These are phyloP conservation scores for Fusarium virguliforme DNA, from an alignment of 2,329 filamentous ascomycete species.

Conservation along the genomic window DNA sequence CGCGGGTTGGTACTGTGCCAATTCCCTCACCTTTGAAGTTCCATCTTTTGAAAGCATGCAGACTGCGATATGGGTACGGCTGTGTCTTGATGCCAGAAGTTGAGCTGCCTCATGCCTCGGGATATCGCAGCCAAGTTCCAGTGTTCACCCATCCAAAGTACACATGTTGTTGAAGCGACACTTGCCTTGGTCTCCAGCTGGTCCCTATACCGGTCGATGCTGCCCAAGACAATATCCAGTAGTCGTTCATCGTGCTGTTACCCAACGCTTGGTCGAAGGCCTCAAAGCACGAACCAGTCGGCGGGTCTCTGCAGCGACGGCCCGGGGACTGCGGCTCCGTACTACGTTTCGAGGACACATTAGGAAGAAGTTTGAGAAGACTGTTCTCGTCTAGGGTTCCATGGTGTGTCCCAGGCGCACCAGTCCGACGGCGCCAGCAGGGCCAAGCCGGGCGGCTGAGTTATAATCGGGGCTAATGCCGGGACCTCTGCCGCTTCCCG, in stretches of 20 bases:
- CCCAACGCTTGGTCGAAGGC: not conserved
- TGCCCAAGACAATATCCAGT: constrained; percentile 71
- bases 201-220: constrained; percentile 69
- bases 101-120: not conserved
- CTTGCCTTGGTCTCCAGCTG: constrained; percentile 66
- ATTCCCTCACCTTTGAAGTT: not conserved
- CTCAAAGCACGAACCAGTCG: not conserved
- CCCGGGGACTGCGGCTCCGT: not conserved
- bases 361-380: not conserved
- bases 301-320: not conserved
- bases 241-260: constrained; percentile 63
- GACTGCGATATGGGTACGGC: not conserved
- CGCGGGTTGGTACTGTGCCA: not conserved
- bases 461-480: constrained; percentile 15
- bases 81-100: not conserved
- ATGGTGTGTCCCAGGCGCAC: not conserved
- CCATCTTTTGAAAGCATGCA: not conserved
- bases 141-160: constrained; percentile 66
- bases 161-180: constrained; percentile 63
- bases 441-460: constrained; percentile 7
- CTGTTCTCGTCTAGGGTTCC: not conserved
- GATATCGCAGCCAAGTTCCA: constrained; percentile 53
- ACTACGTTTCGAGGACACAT: not conserved
- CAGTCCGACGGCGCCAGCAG: not conserved
- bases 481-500: constrained; percentile 2